A percentile compares a stretch with the other conserved stretches of the same genome.
phyloP scores from a whole-genome alignment of 331 rosid species.

The Dryas integrifolia region DNA sequence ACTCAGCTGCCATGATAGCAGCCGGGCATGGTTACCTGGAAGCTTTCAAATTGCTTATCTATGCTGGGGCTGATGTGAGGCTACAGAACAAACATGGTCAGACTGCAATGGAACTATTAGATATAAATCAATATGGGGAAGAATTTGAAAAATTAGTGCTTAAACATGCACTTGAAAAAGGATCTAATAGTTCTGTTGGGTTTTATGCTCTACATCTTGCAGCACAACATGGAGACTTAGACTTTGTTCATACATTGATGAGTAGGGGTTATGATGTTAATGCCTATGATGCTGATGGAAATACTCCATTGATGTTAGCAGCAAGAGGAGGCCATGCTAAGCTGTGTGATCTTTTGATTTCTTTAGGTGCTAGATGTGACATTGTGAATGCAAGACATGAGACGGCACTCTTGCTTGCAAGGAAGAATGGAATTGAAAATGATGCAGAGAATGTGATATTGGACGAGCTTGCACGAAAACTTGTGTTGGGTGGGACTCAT shows the following conservation, averaged over 20 bases:
- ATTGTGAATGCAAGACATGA: conserved; percentile 39
- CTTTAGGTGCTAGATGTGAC: conserved; percentile 44
- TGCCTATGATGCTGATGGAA: conserved; percentile 39
- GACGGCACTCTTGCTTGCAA: conserved; percentile 48
- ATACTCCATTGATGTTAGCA: conserved; percentile 59
- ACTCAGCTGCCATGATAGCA: conserved; percentile 61
- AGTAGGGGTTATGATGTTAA: conserved; percentile 40
- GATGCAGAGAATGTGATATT: conserved; percentile 48
- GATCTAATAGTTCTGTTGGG: conserved; percentile 7
- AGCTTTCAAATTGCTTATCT: conserved; percentile 45
- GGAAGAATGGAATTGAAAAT: conserved; percentile 36
- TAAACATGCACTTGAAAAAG: conserved; percentile 32
- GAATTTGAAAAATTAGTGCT: conserved; percentile 38
- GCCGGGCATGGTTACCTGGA: conserved; percentile 34
- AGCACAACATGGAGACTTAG: conserved; percentile 38
- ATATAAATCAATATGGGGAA: conserved; percentile 31
- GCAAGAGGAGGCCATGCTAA: conserved; percentile 48
- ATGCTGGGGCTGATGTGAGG: conserved; percentile 51
- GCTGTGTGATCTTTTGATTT: conserved; percentile 46
- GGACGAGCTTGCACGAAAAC: conserved; percentile 44
- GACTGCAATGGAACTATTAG: conserved; percentile 39
- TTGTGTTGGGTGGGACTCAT: conserved; percentile 37
- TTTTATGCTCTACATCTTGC: conserved; percentile 45
- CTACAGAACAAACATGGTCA: conserved; percentile 44
- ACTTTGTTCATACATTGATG: conserved; percentile 26